Conservation (phyloP, 495 filamentous ascomycete genomes). For the Stereocaulon alpinum region DNA sequence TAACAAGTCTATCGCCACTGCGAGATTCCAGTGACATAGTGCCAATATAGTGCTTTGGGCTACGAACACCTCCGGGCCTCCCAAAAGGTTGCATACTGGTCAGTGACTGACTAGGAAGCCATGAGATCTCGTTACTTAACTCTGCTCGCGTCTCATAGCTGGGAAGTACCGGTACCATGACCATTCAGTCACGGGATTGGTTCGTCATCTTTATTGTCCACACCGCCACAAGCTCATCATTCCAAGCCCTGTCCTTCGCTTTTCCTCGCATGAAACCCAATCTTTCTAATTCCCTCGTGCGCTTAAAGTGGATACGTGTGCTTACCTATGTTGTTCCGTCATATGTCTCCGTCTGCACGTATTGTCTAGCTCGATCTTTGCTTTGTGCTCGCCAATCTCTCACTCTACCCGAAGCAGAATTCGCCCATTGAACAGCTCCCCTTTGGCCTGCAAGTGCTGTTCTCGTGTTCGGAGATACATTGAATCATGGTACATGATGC, state of each 20-base stretch:
- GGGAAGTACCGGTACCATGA: background rate
- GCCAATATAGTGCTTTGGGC: background rate
- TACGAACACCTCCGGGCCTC: background rate
- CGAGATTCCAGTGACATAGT: background rate
- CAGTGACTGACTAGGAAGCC: background rate
- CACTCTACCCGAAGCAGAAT: background rate
- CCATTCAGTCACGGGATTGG: background rate
- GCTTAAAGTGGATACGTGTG: background rate
- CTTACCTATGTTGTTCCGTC: background rate
- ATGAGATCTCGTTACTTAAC: background rate
- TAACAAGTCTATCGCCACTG: background rate
- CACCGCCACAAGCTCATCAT: background rate
- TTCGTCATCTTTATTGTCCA: background rate
- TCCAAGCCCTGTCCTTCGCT: background rate
- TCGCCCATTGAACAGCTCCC: background rate
- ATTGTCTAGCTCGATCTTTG: too few relatives aligned
- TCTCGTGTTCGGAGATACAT: background rate
- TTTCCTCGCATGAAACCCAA: background rate
- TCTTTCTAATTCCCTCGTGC: background rate
- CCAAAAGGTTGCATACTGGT: background rate
- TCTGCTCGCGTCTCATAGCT: background rate
- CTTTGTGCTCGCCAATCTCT: too few relatives aligned
- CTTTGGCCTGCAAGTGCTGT: background rate
- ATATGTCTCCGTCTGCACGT: background rate
- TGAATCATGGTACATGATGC: constrained; percentile 13